These are phyloP conservation scores for Diplotaxis tenuifolia DNA, from an alignment of 345 rosid genomes.

Conservation along the genomic window DNA sequence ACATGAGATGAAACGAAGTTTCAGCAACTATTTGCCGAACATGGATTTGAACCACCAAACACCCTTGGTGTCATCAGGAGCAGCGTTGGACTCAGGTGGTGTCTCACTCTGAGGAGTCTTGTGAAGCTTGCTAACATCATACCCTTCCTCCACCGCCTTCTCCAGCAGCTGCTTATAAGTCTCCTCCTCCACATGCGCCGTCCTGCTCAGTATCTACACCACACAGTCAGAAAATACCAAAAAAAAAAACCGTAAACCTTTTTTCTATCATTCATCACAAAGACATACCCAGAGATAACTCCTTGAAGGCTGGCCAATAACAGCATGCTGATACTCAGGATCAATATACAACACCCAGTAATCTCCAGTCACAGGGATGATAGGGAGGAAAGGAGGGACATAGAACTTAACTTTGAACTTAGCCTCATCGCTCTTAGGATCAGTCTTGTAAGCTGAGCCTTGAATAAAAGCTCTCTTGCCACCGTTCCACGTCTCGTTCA, in stretches of 20 bases:
- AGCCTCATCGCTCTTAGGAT: conserved; percentile 76
- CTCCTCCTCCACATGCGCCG: conserved; percentile 54
- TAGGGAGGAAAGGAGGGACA: conserved; percentile 82
- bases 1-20: background rate
- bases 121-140: conserved; percentile 72
- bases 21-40: conserved; percentile 44
- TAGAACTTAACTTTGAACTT: conserved; percentile 89
- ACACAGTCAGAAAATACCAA: background rate
- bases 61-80: conserved; percentile 67
- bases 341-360: conserved; percentile 82
- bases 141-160: conserved; percentile 61
- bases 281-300: conserved; percentile 68
- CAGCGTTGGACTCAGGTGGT: conserved; percentile 53
- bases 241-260: no score
- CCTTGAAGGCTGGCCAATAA: conserved; percentile 72
- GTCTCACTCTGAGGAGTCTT: conserved; percentile 67
- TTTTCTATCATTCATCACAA: background rate
- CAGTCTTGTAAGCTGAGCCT: conserved; percentile 73
- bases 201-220: conserved; percentile 68
- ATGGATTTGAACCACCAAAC: conserved; percentile 90
- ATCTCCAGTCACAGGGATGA: conserved; percentile 75
- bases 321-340: conserved; percentile 60
- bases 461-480: conserved; percentile 68
- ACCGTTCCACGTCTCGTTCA: conserved; percentile 74
- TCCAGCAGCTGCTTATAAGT: conserved; percentile 53